Evolutionary conservation across 352 stramenopile genomes (phyloP).

Genomic region (Sclerospora graminicola): DNA sequence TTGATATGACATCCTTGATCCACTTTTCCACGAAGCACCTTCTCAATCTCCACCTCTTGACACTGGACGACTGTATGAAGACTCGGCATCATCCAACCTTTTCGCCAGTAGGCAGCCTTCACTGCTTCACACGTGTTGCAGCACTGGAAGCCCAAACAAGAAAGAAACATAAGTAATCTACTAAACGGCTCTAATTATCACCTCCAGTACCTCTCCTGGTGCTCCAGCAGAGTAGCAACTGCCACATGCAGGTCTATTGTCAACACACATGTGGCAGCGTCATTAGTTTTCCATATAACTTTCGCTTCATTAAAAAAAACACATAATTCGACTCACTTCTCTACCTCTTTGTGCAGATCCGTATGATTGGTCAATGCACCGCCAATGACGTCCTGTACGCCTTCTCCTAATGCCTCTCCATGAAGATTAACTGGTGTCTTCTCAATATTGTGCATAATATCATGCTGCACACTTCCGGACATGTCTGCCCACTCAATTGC

Average conservation of each 20-base stretch:
- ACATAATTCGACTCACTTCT: constrained; percentile 26
- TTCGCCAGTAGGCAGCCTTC: constrained; percentile 49
- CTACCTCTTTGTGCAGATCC: constrained; percentile 35
- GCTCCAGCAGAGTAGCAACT: constrained; percentile 70
- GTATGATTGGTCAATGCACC: constrained; percentile 63
- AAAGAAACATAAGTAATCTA: not conserved
- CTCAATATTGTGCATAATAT: constrained; percentile 73
- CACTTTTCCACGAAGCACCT: constrained; percentile 59
- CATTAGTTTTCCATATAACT: too few species aligned
- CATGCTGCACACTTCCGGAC: constrained; percentile 53
- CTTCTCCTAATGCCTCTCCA: constrained; percentile 36
- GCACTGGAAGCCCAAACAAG: constrained; percentile 14
- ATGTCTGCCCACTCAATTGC: constrained; percentile 66
- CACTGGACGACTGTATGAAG: constrained; percentile 71
- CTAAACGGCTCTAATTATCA: not conserved
- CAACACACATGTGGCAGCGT: not conserved
- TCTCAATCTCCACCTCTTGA: constrained; percentile 68
- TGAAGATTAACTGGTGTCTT: constrained; percentile 52
- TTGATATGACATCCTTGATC: constrained; percentile 72
- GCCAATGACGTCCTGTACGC: constrained; percentile 48
- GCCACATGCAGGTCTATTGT: constrained; percentile 42
- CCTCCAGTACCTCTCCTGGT: constrained; percentile 21
- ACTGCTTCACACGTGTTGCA: constrained; percentile 61
- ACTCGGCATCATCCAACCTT: constrained; percentile 72
- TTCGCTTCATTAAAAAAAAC: not conserved